Percentiles rank a stretch among this genome's conserved stretches.
phyloP scores from a whole-genome alignment of 2,329 filamentous ascomycete species.

The Alternaria sp. region DNA sequence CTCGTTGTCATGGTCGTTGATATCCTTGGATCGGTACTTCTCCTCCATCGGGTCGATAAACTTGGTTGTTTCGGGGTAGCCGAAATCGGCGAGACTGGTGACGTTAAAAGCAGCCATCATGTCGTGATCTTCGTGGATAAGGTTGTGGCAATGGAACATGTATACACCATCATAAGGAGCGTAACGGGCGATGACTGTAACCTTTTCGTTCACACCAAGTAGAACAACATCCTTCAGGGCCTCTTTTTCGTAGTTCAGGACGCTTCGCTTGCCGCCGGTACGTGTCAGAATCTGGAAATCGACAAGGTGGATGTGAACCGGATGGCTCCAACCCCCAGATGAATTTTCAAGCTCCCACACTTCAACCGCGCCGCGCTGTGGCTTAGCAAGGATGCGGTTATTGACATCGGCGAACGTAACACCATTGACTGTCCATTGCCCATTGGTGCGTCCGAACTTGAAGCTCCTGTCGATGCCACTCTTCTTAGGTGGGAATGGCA shows the following conservation, averaged over 20 bases:
- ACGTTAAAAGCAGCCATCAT: conserved; percentile 59
- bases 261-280: conserved; percentile 52
- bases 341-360: conserved; percentile 57
- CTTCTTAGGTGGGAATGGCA: conserved; percentile 46
- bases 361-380: conserved; percentile 47
- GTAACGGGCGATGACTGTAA: conserved; percentile 44
- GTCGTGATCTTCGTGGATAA: conserved; percentile 57
- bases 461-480: conserved; percentile 44
- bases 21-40: conserved; percentile 37
- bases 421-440: conserved; percentile 53
- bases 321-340: conserved; percentile 63
- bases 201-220: conserved; percentile 60
- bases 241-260: conserved; percentile 63
- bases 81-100: conserved; percentile 44
- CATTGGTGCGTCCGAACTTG: conserved; percentile 41
- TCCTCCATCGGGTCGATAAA: conserved; percentile 47
- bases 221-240: conserved; percentile 68
- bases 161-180: conserved; percentile 59
- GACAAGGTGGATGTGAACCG: conserved; percentile 67
- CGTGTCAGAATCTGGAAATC: conserved; percentile 66
- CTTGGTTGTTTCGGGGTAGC: conserved; percentile 47
- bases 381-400: conserved; percentile 50
- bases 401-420: conserved; percentile 47
- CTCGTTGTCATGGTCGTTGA: conserved; percentile 31
- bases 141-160: conserved; percentile 60